A percentile compares a stretch with the other conserved stretches of the same genome.
phyloP scores from a whole-genome alignment of 116 monocot genomes.

The Phalaenopsis hybrid region DNA sequence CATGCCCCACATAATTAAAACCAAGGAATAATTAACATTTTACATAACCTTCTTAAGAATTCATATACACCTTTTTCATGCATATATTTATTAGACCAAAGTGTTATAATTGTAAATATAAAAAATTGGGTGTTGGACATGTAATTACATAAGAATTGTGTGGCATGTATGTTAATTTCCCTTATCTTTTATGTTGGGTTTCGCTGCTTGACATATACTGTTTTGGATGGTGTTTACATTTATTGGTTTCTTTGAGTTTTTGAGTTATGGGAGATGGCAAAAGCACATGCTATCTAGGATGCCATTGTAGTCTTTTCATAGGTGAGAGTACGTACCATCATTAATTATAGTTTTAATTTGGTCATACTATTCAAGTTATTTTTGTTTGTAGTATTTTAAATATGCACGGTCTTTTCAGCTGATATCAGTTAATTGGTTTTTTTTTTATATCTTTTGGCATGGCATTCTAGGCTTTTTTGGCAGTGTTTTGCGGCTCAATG shows the following conservation, averaged over 20 bases:
- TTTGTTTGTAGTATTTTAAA: neutral
- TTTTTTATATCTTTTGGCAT: neutral
- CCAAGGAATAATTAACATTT: too few relatives aligned
- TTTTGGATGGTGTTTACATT: neutral
- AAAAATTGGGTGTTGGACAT: too few relatives aligned
- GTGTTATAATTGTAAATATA: too few relatives aligned
- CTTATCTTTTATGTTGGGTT: neutral
- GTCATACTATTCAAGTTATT: neutral
- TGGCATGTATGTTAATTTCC: too few relatives aligned
- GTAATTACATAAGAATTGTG: too few relatives aligned
- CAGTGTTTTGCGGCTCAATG: neutral
- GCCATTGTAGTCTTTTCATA: neutral
- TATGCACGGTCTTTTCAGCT: neutral
- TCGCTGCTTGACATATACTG: neutral
- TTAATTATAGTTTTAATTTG: too few relatives aligned
- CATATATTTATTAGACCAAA: too few relatives aligned
- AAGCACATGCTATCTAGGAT: neutral
- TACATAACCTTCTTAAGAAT: too few relatives aligned
- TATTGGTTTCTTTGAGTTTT: neutral
- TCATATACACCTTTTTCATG: too few relatives aligned
- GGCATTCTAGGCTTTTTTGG: neutral
- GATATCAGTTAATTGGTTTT: neutral
- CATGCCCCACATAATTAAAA: too few relatives aligned
- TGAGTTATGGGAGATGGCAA: neutral
- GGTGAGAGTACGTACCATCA: too few relatives aligned